Conservation (phyloP, 805 yeast genomes). For the Ogataea degrootiae region DNA sequence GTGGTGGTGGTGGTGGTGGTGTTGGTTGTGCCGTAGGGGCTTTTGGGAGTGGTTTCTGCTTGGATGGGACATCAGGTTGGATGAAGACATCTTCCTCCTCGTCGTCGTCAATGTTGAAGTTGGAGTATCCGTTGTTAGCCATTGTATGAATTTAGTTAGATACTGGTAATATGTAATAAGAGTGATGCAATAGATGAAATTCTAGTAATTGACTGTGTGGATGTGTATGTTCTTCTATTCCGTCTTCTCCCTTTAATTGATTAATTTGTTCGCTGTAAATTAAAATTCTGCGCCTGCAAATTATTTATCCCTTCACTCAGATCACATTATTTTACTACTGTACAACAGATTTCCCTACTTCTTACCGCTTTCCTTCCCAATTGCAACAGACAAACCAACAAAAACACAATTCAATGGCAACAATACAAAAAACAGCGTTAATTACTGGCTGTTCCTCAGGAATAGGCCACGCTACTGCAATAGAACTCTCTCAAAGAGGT, state of each 20-base stretch:
- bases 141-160: conserved; percentile 1
- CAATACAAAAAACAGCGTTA: conserved; percentile 31
- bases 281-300: too few species aligned
- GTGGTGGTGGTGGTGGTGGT: neutral
- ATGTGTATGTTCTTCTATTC: too few species aligned
- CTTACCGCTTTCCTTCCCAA: too few species aligned
- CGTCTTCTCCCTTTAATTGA: too few species aligned
- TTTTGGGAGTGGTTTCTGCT: conserved; percentile 2
- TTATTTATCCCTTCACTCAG: neutral
- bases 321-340: too few species aligned
- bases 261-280: too few species aligned
- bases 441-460: conserved; percentile 57
- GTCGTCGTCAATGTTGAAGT: conserved; percentile 26
- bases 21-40: conserved; percentile 2
- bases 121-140: conserved; percentile 9
- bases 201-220: too few species aligned
- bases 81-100: conserved; percentile 30
- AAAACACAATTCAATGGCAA: too few species aligned
- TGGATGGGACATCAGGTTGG: conserved; percentile 27
- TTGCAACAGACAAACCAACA: too few species aligned
- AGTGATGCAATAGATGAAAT: too few species aligned
- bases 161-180: too few species aligned
- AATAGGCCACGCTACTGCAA: conserved; percentile 46
- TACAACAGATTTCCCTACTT: too few species aligned
- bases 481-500: conserved; percentile 37